Conservation (phyloP, 164 flowering plant genomes). For the Kingdonia uniflora region DNA sequence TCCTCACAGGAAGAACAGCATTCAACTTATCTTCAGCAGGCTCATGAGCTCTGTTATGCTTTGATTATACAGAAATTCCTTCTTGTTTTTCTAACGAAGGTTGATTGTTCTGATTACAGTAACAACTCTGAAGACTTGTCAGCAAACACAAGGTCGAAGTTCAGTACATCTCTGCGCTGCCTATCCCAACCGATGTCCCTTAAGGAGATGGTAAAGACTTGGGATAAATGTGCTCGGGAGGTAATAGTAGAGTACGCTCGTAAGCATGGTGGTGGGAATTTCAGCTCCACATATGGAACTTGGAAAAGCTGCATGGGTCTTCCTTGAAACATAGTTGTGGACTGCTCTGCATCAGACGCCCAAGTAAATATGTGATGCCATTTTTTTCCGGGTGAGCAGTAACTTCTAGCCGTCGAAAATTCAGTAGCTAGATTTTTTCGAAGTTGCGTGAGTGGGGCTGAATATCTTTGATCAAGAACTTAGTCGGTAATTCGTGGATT, state of each 20-base stretch:
- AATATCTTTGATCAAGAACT: too few relatives aligned
- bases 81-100: not conserved
- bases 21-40: not conserved
- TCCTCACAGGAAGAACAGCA: too few relatives aligned
- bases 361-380: too few relatives aligned
- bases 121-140: slow-evolving; percentile 69
- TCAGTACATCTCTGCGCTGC: slow-evolving; percentile 50
- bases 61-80: not conserved
- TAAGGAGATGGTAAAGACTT: slow-evolving; percentile 60
- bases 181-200: slow-evolving; percentile 76
- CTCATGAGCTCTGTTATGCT: not conserved
- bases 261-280: slow-evolving; percentile 73
- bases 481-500: too few relatives aligned
- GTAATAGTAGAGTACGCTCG: slow-evolving; percentile 59
- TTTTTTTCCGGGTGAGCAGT: too few relatives aligned
- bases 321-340: too few relatives aligned
- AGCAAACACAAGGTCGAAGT: slow-evolving; percentile 49
- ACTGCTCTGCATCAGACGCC: too few relatives aligned
- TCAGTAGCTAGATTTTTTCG: too few relatives aligned
- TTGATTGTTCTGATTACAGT: slow-evolving; percentile 19
- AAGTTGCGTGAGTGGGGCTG: too few relatives aligned
- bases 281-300: slow-evolving; percentile 71
- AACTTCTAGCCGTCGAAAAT: too few relatives aligned
- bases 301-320: slow-evolving; percentile 69
- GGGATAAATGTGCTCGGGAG: slow-evolving; percentile 75